A percentile compares a stretch with the other conserved stretches of the same genome.
Conservation (phyloP, 2,329 filamentous ascomycete genomes). For the Cladosporium sp. region DNA sequence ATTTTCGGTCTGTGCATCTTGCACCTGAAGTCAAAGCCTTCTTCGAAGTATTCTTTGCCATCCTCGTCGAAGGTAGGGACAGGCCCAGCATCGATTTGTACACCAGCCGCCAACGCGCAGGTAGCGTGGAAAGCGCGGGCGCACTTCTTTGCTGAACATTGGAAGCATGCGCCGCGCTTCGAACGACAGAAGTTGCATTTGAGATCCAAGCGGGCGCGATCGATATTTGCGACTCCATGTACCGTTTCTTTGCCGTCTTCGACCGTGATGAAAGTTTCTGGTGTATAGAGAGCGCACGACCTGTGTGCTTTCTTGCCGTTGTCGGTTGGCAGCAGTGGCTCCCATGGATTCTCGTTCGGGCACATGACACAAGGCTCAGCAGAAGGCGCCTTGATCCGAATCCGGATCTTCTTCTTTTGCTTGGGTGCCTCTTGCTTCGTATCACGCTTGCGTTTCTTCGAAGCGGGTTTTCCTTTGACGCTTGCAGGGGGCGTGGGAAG, state of each 20-base stretch:
- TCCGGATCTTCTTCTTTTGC: conserved; percentile 71
- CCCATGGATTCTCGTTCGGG: conserved; percentile 79
- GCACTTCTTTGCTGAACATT: conserved; percentile 93
- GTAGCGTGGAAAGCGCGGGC: conserved; percentile 91
- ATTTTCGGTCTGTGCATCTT: conserved; percentile 89
- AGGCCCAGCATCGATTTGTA: conserved; percentile 82
- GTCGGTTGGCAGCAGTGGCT: conserved; percentile 80
- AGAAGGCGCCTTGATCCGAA: conserved; percentile 66
- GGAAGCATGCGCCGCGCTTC: conserved; percentile 92
- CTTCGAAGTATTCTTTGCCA: conserved; percentile 85
- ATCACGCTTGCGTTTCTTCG: conserved; percentile 66
- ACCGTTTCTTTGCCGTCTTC: conserved; percentile 68
- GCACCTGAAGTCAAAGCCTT: conserved; percentile 89
- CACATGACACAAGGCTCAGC: conserved; percentile 86
- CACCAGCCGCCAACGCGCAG: conserved; percentile 85
- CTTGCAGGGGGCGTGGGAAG: conserved; percentile 75
- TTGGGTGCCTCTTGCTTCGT: conserved; percentile 49
- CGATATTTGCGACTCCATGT: conserved; percentile 73
- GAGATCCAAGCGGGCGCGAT: conserved; percentile 81
- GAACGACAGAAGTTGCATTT: conserved; percentile 95
- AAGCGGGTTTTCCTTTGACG: conserved; percentile 58
- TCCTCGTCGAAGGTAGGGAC: conserved; percentile 86
- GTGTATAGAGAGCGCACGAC: conserved; percentile 83
- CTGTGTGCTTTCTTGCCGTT: conserved; percentile 84
- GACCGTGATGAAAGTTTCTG: conserved; percentile 80